Percentiles rank a stretch among this genome's conserved stretches.
These are phyloP conservation scores for Rhodomyrtus psidioides DNA, from an alignment of 441 rosid species.

Conservation along the genomic window DNA sequence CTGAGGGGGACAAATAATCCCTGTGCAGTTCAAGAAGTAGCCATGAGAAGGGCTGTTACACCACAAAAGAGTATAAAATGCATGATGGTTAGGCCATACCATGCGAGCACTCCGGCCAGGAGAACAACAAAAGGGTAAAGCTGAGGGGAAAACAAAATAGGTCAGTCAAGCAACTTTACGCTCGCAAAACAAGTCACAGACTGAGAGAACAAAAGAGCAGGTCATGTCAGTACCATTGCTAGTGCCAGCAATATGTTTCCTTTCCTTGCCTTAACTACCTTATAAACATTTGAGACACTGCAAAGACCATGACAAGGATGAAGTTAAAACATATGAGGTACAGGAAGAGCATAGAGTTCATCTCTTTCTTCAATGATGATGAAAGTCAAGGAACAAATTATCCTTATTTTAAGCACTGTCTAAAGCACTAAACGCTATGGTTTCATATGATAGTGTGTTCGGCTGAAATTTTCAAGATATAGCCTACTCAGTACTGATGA, in stretches of 20 bases:
- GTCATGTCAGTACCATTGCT: constrained; percentile 1
- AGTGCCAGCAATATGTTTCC: constrained; percentile 11
- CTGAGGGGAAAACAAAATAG: not conserved
- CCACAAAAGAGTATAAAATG: not conserved
- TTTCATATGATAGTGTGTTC: not conserved
- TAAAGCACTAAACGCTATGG: not conserved
- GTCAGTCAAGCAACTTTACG: not conserved
- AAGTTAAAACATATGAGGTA: not conserved
- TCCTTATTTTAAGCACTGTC: not conserved
- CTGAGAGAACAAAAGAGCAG: not conserved
- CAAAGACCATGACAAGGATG: not conserved
- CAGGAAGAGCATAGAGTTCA: not conserved
- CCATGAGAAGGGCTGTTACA: not conserved
- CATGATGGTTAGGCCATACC: not conserved
- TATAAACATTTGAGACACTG: constrained; percentile 7
- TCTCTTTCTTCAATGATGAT: not conserved
- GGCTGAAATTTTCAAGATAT: not conserved
- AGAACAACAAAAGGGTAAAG: constrained; percentile 9
- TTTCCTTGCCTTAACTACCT: constrained; percentile 6
- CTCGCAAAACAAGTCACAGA: not conserved
- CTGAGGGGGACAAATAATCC: constrained; percentile 87
- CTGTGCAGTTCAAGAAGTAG: constrained; percentile 20
- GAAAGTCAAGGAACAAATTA: not conserved
- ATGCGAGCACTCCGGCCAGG: constrained; percentile 9
- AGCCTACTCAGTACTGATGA: not conserved